Evolutionary conservation across 495 filamentous ascomycete genomes (phyloP).

Genomic region (Xylaria longipes): DNA sequence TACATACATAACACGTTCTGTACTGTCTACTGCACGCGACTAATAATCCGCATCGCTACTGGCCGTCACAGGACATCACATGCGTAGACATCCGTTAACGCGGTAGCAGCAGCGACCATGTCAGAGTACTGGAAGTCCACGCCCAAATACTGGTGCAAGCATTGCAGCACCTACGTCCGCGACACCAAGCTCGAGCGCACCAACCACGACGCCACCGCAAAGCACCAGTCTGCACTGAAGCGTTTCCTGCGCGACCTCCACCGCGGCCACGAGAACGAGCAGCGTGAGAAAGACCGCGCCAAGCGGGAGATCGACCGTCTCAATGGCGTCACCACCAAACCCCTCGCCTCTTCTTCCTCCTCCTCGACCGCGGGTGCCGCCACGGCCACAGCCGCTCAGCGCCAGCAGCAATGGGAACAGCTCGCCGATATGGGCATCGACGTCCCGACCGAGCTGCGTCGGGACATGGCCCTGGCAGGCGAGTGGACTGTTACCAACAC

Average conservation of each 20-base stretch:
- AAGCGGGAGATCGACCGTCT: slow-evolving; percentile 86
- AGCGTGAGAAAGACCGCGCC: slow-evolving; percentile 79
- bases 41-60: not conserved
- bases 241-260: slow-evolving; percentile 89
- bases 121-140: slow-evolving; percentile 99
- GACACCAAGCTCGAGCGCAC: slow-evolving; percentile 89
- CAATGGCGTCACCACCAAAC: slow-evolving; percentile 68
- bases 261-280: slow-evolving; percentile 75
- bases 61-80: not conserved
- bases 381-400: slow-evolving; percentile 64
- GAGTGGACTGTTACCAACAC: slow-evolving; percentile 82
- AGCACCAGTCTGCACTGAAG: slow-evolving; percentile 88
- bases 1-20: not conserved
- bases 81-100: not conserved
- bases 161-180: slow-evolving; percentile 88
- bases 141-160: slow-evolving; percentile 97
- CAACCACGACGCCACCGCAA: slow-evolving; percentile 88
- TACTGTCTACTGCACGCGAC: not conserved
- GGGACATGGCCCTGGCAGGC: slow-evolving; percentile 85
- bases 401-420: slow-evolving; percentile 85
- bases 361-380: slow-evolving; percentile 29
- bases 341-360: slow-evolving; percentile 41
- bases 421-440: slow-evolving; percentile 85
- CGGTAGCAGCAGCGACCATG: slow-evolving; percentile 59
- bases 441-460: slow-evolving; percentile 79